Evolutionary conservation across 1,284 basidiomycete species (phyloP).

Genomic region (Abortiporus biennis): DNA sequence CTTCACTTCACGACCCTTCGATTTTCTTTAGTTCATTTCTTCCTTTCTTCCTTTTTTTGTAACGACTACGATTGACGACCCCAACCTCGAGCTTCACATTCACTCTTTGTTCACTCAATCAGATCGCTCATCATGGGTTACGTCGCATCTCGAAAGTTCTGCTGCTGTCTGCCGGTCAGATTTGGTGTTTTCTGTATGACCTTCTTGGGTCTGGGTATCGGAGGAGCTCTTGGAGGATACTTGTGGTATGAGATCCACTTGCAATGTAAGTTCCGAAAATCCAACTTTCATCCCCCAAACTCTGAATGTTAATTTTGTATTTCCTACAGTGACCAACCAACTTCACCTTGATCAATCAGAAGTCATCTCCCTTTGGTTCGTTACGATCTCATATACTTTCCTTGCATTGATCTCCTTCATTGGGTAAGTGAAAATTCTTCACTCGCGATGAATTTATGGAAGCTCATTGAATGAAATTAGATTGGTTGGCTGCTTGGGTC

Average conservation of each 20-base stretch:
- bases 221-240: slow-evolving; percentile 39
- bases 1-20: slow-evolving; percentile 13
- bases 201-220: slow-evolving; percentile 36
- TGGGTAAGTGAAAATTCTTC: no score
- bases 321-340: slow-evolving; percentile 15
- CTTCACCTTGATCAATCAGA: slow-evolving; percentile 25
- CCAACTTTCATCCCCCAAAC: no score
- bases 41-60: slow-evolving; percentile 8
- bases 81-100: slow-evolving; percentile 8
- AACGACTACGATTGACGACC: no score
- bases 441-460: slow-evolving; percentile 1
- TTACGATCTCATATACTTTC: slow-evolving; percentile 40
- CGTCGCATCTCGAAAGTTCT: slow-evolving; percentile 37
- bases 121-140: slow-evolving; percentile 20
- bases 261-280: no score
- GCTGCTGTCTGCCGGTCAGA: slow-evolving; percentile 58
- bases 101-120: no score
- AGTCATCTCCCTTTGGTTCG: slow-evolving; percentile 38
- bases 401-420: slow-evolving; percentile 41
- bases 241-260: no score
- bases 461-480: background rate
- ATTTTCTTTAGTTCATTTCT: slow-evolving; percentile 13
- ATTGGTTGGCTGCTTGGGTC: no score
- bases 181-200: slow-evolving; percentile 55
- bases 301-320: background rate